Evolutionary conservation across 257 asterid species (phyloP).

Genomic region (Solanum chmielewskii): DNA sequence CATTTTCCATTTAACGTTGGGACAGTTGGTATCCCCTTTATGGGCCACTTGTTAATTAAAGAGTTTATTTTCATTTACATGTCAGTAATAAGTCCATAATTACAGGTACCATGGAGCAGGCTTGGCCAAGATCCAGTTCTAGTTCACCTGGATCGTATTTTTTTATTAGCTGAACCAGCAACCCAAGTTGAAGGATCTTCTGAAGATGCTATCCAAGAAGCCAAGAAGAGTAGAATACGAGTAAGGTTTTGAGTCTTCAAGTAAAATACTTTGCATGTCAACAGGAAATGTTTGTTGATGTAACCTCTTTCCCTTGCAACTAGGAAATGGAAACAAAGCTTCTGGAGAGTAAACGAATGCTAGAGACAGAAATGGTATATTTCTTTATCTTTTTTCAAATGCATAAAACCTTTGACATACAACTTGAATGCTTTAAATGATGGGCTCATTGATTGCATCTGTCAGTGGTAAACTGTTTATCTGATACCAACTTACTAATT

Average conservation of each 20-base stretch:
- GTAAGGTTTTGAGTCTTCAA: slow-evolving; percentile 31
- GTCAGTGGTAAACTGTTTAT: background rate
- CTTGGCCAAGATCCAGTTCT: slow-evolving; percentile 98
- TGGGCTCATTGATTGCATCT: background rate
- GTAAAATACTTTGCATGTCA: background rate
- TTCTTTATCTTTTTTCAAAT: background rate
- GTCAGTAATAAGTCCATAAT: slow-evolving; percentile 1
- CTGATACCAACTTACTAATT: background rate
- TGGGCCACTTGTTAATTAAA: background rate
- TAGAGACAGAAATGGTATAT: slow-evolving; percentile 74
- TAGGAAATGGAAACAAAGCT: slow-evolving; percentile 92
- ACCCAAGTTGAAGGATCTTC: slow-evolving; percentile 88
- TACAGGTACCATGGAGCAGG: slow-evolving; percentile 99
- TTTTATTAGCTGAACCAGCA: slow-evolving; percentile 93
- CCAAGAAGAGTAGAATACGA: slow-evolving; percentile 68
- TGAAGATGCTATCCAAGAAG: slow-evolving; percentile 95
- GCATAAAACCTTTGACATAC: background rate
- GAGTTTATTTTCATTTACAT: background rate
- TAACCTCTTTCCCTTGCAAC: slow-evolving; percentile 2
- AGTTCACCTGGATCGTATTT: slow-evolving; percentile 85
- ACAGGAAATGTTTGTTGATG: background rate
- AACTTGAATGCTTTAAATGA: background rate
- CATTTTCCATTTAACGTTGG: background rate
- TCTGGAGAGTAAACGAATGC: slow-evolving; percentile 58
- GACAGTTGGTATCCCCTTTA: background rate